Conservation (phyloP, 352 stramenopile species). For the Globisporangium mamillatum region DNA sequence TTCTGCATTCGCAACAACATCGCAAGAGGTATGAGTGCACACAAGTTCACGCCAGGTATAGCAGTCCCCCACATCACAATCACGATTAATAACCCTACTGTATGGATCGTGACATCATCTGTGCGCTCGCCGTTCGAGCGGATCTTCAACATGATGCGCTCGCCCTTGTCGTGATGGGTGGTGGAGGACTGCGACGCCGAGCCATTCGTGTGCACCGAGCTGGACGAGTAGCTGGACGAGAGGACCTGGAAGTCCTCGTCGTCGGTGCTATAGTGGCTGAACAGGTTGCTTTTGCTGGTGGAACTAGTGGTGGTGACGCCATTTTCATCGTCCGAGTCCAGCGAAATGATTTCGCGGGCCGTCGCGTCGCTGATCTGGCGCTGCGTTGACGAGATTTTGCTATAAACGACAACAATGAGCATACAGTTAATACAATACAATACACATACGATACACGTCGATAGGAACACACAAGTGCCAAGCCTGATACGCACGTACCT, state of each 20-base stretch:
- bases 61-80: neutral
- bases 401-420: constrained; percentile 5
- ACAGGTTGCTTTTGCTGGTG: neutral
- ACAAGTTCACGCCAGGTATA: neutral
- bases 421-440: neutral
- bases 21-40: neutral
- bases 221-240: neutral
- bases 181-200: neutral
- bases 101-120: constrained; percentile 58
- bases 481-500: constrained; percentile 26
- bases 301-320: neutral
- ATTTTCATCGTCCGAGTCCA: constrained; percentile 57
- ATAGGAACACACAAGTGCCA: neutral
- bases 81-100: constrained; percentile 24
- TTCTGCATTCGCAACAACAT: constrained; percentile 29
- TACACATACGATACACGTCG: neutral
- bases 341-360: constrained; percentile 38
- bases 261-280: neutral
- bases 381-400: constrained; percentile 30
- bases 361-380: constrained; percentile 16
- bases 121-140: constrained; percentile 54
- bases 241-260: constrained; percentile 18
- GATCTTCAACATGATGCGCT: constrained; percentile 49
- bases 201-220: neutral
- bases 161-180: constrained; percentile 35